phyloP scores from a whole-genome alignment of 441 rosid genomes.

The Jatropha multifida region DNA sequence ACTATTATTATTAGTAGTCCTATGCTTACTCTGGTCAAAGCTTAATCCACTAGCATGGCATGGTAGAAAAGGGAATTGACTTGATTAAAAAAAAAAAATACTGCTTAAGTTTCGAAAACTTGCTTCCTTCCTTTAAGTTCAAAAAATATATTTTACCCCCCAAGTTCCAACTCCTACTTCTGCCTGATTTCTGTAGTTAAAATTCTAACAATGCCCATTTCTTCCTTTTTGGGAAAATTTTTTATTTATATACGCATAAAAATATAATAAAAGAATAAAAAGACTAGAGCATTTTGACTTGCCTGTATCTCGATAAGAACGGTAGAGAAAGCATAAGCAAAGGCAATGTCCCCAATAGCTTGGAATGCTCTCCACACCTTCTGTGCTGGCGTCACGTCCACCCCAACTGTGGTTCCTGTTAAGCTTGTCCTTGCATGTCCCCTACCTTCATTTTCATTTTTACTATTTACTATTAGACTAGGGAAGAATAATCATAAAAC shows the following conservation, averaged over 20 bases:
- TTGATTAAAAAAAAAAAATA: no score
- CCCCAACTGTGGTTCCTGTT: slow-evolving; percentile 63
- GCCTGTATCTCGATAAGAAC: slow-evolving; percentile 89
- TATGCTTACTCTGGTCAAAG: neutral
- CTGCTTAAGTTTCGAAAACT: no score
- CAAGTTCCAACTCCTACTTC: no score
- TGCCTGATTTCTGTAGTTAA: no score
- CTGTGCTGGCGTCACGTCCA: slow-evolving; percentile 66
- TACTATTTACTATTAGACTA: neutral
- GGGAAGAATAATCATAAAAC: neutral
- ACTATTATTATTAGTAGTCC: neutral
- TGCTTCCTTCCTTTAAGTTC: no score
- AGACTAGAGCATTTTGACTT: slow-evolving; percentile 17
- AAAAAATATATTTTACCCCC: no score
- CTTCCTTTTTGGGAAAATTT: no score
- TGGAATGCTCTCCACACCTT: slow-evolving; percentile 86
- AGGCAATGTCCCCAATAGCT: slow-evolving; percentile 79
- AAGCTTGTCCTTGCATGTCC: slow-evolving; percentile 43
- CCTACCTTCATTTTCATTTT: slow-evolving; percentile 25
- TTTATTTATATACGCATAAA: no score
- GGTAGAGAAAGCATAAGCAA: slow-evolving; percentile 76
- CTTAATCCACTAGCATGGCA: no score
- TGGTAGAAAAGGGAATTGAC: no score
- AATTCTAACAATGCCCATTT: no score
- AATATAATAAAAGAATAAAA: neutral